Percentiles rank a stretch among this genome's conserved stretches.
Evolutionary conservation across 208 protist genomes (phyloP).

Genomic region (Porcisia hertigi): DNA sequence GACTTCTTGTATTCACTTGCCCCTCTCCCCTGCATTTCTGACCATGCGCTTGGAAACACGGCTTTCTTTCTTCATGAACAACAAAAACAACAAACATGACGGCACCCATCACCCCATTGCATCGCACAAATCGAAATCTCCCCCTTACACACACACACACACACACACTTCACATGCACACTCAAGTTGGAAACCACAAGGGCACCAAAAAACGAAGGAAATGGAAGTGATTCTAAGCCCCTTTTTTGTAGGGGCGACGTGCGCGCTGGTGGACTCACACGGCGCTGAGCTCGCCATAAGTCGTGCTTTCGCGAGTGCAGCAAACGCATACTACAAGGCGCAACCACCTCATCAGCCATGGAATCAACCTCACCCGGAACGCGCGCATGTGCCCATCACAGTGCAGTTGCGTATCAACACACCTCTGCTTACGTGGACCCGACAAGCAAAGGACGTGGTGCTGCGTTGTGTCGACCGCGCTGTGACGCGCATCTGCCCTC

Average conservation of each 20-base stretch:
- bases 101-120: neutral
- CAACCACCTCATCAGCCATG: neutral
- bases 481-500: slow-evolving; percentile 65
- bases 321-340: slow-evolving; percentile 10
- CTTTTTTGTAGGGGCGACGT: slow-evolving; percentile 7
- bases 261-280: slow-evolving; percentile 3
- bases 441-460: slow-evolving; percentile 44
- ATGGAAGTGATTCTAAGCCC: slow-evolving; percentile 22
- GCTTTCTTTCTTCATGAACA: neutral
- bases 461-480: slow-evolving; percentile 76
- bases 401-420: slow-evolving; percentile 7
- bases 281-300: slow-evolving; percentile 34
- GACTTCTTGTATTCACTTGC: neutral
- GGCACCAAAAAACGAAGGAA: neutral
- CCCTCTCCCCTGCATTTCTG: neutral
- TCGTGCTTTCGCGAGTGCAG: slow-evolving; percentile 37
- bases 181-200: neutral
- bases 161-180: too few relatives aligned
- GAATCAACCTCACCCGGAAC: neutral
- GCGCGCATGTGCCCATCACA: neutral
- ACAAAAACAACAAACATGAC: neutral
- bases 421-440: slow-evolving; percentile 13
- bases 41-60: too few relatives aligned
- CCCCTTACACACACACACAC: neutral
- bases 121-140: neutral